phyloP scores from a whole-genome alignment of 768 basidiomycete species.

The Stropharia rugosoannulata region DNA sequence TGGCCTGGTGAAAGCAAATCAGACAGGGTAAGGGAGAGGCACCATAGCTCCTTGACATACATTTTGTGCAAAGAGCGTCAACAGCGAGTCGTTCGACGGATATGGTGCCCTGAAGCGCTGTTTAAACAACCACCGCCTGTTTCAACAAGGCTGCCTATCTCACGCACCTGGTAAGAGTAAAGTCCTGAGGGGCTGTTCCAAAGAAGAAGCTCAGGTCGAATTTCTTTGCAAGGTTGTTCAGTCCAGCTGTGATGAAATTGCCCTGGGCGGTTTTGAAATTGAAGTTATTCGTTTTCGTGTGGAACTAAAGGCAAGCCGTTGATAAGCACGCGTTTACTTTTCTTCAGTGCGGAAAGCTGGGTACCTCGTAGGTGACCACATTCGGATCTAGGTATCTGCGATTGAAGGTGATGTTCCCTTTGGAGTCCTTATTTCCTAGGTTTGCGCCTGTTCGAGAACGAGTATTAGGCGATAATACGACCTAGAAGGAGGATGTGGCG shows the following conservation, averaged over 20 bases:
- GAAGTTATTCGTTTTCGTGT: conserved; percentile 48
- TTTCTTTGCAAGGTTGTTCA: conserved; percentile 47
- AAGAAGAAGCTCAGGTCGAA: conserved; percentile 67
- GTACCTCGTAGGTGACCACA: conserved; percentile 71
- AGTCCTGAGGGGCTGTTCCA: conserved; percentile 77
- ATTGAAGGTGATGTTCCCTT: conserved; percentile 56
- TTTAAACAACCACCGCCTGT: not conserved
- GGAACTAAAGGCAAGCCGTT: conserved; percentile 46
- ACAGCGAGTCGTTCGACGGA: conserved; percentile 57
- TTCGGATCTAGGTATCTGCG: conserved; percentile 82
- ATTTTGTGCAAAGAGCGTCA: conserved; percentile 56
- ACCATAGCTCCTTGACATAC: conserved; percentile 21
- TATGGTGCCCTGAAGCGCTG: conserved; percentile 48
- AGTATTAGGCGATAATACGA: not conserved
- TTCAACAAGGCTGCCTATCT: not conserved
- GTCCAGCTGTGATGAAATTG: conserved; percentile 48
- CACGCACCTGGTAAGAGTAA: conserved; percentile 59
- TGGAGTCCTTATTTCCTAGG: conserved; percentile 34
- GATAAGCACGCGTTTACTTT: not conserved
- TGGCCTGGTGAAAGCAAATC: conserved; percentile 32
- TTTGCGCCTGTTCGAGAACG: conserved; percentile 39
- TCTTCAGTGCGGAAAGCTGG: not conserved
- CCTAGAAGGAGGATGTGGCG: conserved; percentile 9
- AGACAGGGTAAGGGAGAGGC: not conserved
- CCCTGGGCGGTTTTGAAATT: conserved; percentile 67